These are phyloP conservation scores for Suillus americanus DNA, from an alignment of 768 basidiomycete genomes.

Conservation along the genomic window DNA sequence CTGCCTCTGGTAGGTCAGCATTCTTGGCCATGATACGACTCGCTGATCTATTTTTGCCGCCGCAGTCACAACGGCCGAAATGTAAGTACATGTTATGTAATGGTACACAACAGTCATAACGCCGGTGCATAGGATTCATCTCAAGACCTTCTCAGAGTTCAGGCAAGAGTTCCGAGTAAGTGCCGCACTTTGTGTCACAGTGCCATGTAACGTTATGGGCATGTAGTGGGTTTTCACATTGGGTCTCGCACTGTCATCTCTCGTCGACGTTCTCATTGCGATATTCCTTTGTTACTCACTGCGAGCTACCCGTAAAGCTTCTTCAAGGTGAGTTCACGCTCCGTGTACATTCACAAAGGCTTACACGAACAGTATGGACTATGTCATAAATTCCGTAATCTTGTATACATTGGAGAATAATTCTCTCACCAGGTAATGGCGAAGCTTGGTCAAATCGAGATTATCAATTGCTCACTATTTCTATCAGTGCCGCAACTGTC, in stretches of 20 bases:
- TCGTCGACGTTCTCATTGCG: constrained; percentile 51
- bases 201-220: constrained; percentile 11
- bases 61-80: constrained; percentile 30
- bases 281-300: constrained; percentile 44
- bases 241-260: constrained; percentile 48
- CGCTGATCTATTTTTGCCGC: constrained; percentile 16
- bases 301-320: constrained; percentile 37
- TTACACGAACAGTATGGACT: constrained; percentile 38
- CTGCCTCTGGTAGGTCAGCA: constrained; percentile 25
- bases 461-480: background rate
- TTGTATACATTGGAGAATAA: constrained; percentile 56
- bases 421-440: constrained; percentile 42
- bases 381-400: constrained; percentile 46
- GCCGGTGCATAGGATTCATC: constrained; percentile 22
- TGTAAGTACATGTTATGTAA: constrained; percentile 18
- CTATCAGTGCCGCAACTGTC: constrained; percentile 38
- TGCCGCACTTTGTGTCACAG: background rate
- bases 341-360: background rate
- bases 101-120: constrained; percentile 4
- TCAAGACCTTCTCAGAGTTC: constrained; percentile 24
- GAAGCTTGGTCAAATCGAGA: background rate
- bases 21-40: constrained; percentile 7
- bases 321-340: constrained; percentile 32
- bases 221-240: constrained; percentile 50
- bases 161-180: constrained; percentile 23